Percentiles rank a stretch among this genome's conserved stretches.
Evolutionary conservation across 2,329 filamentous ascomycete species (phyloP).

Genomic region (Venturia oleaginea): DNA sequence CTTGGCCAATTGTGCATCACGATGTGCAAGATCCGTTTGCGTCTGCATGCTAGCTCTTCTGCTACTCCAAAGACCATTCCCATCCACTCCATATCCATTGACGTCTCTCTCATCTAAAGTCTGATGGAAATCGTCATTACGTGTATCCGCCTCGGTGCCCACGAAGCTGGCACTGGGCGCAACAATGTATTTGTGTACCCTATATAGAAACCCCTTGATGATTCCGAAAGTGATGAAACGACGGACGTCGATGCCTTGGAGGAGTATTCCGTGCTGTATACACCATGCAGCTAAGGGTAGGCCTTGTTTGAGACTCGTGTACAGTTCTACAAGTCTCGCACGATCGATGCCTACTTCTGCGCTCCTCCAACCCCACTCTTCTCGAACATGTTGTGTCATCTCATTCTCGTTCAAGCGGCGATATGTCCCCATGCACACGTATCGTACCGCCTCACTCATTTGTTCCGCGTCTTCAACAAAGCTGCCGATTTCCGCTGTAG

Average conservation of each 20-base stretch:
- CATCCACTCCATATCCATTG: neutral
- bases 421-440: conserved; percentile 15
- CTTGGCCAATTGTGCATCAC: conserved; percentile 44
- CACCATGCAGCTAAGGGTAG: conserved; percentile 84
- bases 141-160: neutral
- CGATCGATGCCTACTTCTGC: conserved; percentile 15
- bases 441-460: conserved; percentile 14
- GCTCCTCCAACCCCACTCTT: conserved; percentile 11
- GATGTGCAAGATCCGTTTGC: conserved; percentile 16
- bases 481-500: conserved; percentile 65
- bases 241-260: conserved; percentile 75
- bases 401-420: neutral
- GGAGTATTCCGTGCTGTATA: conserved; percentile 59
- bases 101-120: neutral
- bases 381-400: neutral
- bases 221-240: conserved; percentile 92
- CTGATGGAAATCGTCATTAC: neutral
- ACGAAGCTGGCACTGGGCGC: conserved; percentile 24
- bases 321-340: conserved; percentile 62
- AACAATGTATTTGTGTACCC: conserved; percentile 84
- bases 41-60: conserved; percentile 9
- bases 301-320: conserved; percentile 74
- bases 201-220: conserved; percentile 89
- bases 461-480: conserved; percentile 59
- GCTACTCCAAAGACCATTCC: neutral